These are phyloP conservation scores for Aegle marmelos DNA, from an alignment of 345 rosid genomes.

Conservation along the genomic window DNA sequence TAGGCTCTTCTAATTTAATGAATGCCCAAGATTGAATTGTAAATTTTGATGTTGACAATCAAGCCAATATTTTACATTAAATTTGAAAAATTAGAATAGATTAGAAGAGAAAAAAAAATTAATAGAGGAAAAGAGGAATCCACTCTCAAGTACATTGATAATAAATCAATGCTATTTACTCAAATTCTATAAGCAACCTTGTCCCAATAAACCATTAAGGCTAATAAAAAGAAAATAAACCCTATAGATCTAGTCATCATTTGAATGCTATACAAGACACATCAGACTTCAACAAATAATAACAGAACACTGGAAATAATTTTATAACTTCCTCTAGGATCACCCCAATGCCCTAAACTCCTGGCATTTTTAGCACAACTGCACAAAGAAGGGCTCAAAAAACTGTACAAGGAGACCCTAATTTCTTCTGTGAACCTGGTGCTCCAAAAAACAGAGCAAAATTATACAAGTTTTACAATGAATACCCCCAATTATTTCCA, in stretches of 20 bases:
- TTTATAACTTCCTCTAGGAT: neutral
- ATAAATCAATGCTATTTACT: neutral
- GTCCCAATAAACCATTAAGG: neutral
- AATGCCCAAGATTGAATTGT: no score
- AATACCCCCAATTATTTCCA: constrained; percentile 14
- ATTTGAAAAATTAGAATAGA: no score
- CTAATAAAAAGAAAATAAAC: neutral
- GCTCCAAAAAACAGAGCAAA: constrained; percentile 6
- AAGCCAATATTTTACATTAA: no score
- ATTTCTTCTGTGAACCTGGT: neutral
- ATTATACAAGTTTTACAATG: constrained; percentile 9
- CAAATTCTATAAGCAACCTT: neutral
- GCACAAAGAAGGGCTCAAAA: neutral
- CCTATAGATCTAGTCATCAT: neutral
- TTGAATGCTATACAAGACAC: neutral
- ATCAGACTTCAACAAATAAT: neutral
- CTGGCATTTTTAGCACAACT: neutral
- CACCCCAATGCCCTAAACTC: neutral
- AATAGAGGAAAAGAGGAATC: neutral
- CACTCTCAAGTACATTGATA: neutral
- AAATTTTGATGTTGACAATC: no score
- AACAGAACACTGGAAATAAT: neutral
- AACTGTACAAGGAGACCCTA: constrained; percentile 27
- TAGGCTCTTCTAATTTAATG: no score
- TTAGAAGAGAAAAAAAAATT: no score